Conservation (phyloP, 1,139 yeast genomes). For the Debaryomyces sp. region DNA sequence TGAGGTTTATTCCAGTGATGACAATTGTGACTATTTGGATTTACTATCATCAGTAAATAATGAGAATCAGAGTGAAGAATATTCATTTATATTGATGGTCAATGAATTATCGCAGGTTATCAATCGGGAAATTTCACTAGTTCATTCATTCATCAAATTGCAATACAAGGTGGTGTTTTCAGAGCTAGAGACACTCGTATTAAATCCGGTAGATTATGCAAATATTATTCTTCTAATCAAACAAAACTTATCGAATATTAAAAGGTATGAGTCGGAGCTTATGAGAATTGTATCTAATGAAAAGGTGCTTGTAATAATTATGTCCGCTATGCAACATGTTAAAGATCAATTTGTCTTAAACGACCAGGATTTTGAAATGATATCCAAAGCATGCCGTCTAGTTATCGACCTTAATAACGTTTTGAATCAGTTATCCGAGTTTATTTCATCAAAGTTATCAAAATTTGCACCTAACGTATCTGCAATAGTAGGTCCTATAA, state of each 20-base stretch:
- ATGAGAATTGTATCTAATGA: conserved; percentile 56
- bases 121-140: conserved; percentile 52
- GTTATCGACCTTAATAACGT: conserved; percentile 50
- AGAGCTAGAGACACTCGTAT: conserved; percentile 66
- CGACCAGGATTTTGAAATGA: conserved; percentile 36
- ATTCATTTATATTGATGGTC: conserved; percentile 53
- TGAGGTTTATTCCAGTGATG: conserved; percentile 23
- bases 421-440: conserved; percentile 47
- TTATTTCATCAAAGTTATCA: conserved; percentile 59
- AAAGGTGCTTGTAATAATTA: conserved; percentile 68
- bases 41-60: conserved; percentile 34
- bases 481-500: conserved; percentile 68
- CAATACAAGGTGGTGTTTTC: conserved; percentile 67
- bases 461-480: conserved; percentile 80
- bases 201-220: conserved; percentile 69
- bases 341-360: conserved; percentile 30
- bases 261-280: conserved; percentile 37
- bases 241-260: conserved; percentile 45
- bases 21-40: conserved; percentile 37
- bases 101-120: conserved; percentile 62
- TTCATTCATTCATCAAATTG: conserved; percentile 54
- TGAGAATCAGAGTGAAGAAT: conserved; percentile 42
- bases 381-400: conserved; percentile 51
- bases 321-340: conserved; percentile 61
- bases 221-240: conserved; percentile 54